Evolutionary conservation across 495 filamentous ascomycete species (phyloP), one percentile per base, ranked within the genome.

Genomic region (Penicillium lagena): DNA sequence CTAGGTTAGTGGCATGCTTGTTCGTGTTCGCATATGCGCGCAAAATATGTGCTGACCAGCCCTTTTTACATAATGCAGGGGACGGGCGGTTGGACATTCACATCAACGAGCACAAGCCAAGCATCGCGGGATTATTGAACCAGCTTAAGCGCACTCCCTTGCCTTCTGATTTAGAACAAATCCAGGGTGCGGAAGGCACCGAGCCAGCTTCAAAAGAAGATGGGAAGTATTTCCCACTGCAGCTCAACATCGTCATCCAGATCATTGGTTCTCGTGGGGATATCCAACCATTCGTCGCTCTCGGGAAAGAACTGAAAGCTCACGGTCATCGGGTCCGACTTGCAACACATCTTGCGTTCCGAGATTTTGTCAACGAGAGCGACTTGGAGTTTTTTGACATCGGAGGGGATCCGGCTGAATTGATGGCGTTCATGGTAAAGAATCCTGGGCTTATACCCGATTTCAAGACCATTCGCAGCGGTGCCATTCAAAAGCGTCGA

Each of bases 351-450:
- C 63, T 78, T 1, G 76, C 74, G 4, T 93, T 93, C 58, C 72
- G 82, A 39, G 64, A 78, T 0, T 86, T 88, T 43, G 78, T 93
- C 7, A 71, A 78, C 39, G 78, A 86, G 12, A 78, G 81, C 52
- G 84, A 81, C 1, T 62, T 90, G 9, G 87, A 90, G 54, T 90
- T 90, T 56, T 93, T 89, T 63, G 77, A 68, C 40, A 87, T 90
- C 27, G 87, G 87, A 4, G 87, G 87, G 14, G 85, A 90, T 58
- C 87, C 87, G 4, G 73, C 80, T 0, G 80, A 87, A 49, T 73
- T 93, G 14, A 93, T 93, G 87, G 79, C 83, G 0, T 90, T 87
- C 51, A 90, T 90, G 87, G 86, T 90, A 12, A 88, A 90, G 56
- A 88, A 93, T 58, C 84, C 86, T 7, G 85, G 86, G 1, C 71